These are phyloP conservation scores for Coprinellus micaceus DNA, from an alignment of 768 basidiomycete species.

Conservation along the genomic window DNA sequence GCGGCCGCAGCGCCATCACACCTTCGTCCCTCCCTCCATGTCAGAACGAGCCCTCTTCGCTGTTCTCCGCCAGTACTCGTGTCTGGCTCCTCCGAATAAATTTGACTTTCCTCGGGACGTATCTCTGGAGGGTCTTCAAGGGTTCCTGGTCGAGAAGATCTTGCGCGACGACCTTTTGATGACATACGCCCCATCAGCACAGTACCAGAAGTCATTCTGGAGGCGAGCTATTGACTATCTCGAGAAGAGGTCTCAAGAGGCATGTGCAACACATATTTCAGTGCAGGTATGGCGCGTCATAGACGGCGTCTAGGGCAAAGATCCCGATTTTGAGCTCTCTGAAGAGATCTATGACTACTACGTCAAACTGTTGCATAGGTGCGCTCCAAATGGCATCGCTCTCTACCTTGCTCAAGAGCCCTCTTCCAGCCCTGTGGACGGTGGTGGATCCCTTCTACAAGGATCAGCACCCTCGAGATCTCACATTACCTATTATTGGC, in stretches of 20 bases:
- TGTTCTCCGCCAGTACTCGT: constrained; percentile 50
- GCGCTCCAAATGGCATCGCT: too few species aligned
- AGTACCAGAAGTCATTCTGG: constrained; percentile 69
- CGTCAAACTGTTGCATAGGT: constrained; percentile 39
- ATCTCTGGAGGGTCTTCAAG: constrained; percentile 41
- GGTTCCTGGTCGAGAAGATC: constrained; percentile 51
- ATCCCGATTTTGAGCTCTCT: constrained; percentile 50
- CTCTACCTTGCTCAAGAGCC: too few species aligned
- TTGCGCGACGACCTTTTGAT: constrained; percentile 51
- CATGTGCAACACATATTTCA: constrained; percentile 25
- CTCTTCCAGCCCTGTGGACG: constrained; percentile 10
- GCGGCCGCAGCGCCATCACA: background rate
- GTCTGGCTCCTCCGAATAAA: constrained; percentile 42
- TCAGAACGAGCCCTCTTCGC: constrained; percentile 30
- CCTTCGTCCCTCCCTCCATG: background rate
- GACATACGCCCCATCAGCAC: constrained; percentile 56
- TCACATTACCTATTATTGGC: constrained; percentile 69
- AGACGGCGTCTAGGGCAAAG: constrained; percentile 32
- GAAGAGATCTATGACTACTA: constrained; percentile 61
- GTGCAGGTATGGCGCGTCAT: background rate
- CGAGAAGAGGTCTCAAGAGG: constrained; percentile 46
- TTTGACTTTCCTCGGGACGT: constrained; percentile 40
- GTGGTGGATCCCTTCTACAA: constrained; percentile 20
- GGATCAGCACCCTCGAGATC: constrained; percentile 46
- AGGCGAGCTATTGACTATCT: constrained; percentile 61